These are phyloP conservation scores for Blastobotrys malaysiensis DNA, from an alignment of 1,139 yeast species.

Conservation along the genomic window DNA sequence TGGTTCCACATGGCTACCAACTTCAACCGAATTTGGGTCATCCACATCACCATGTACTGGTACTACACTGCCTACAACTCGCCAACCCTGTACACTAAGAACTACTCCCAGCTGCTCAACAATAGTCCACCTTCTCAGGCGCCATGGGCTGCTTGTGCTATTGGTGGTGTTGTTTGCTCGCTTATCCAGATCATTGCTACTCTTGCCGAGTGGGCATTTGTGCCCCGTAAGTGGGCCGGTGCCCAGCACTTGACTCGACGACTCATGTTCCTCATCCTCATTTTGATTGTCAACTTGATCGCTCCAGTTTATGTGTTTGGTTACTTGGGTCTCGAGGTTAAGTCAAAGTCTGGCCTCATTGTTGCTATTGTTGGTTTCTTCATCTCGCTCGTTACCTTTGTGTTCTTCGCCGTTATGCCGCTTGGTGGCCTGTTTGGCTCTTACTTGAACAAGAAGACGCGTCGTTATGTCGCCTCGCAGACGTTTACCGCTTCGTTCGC, in stretches of 20 bases:
- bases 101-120: constrained; percentile 76
- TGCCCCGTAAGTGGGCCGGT: constrained; percentile 98
- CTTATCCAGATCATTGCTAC: constrained; percentile 83
- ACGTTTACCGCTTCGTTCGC: constrained; percentile 93
- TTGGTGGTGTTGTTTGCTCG: constrained; percentile 88
- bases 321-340: constrained; percentile 56
- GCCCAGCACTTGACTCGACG: constrained; percentile 95
- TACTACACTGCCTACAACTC: constrained; percentile 91
- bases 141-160: constrained; percentile 86
- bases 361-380: constrained; percentile 88
- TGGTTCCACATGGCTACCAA: constrained; percentile 96
- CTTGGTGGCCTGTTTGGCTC: constrained; percentile 95
- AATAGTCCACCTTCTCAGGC: constrained; percentile 84
- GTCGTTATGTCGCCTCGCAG: constrained; percentile 90
- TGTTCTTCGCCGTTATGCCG: constrained; percentile 93
- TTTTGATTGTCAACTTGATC: constrained; percentile 69
- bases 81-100: constrained; percentile 81
- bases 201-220: constrained; percentile 88
- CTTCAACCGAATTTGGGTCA: constrained; percentile 97
- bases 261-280: constrained; percentile 62
- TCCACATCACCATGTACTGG: constrained; percentile 88
- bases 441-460: constrained; percentile 77
- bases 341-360: constrained; percentile 71
- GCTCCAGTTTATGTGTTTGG: constrained; percentile 85
- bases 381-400: constrained; percentile 73